Conservation (phyloP, 495 filamentous ascomycete genomes). For the Penicillium bialowiezense region DNA sequence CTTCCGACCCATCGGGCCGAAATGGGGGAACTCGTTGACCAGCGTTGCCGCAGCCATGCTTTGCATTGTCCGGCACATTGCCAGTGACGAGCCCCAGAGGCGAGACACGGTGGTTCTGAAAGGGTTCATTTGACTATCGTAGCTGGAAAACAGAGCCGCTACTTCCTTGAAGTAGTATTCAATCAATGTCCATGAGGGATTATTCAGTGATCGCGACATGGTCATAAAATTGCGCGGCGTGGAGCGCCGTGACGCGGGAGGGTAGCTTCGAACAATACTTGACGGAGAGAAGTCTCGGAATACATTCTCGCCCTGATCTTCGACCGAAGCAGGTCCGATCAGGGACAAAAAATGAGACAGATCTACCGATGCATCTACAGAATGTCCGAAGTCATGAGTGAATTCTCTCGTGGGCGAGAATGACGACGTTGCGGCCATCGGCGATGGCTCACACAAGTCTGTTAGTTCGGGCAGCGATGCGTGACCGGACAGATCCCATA, state of each 20-base stretch:
- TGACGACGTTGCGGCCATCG: slow-evolving; percentile 11
- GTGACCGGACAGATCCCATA: slow-evolving; percentile 35
- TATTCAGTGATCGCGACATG: slow-evolving; percentile 39
- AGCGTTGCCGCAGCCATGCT: slow-evolving; percentile 61
- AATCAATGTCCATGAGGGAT: slow-evolving; percentile 52
- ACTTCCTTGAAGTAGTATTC: slow-evolving; percentile 63
- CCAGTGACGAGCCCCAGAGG: slow-evolving; percentile 53
- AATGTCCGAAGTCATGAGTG: slow-evolving; percentile 24
- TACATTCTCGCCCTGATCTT: slow-evolving; percentile 18
- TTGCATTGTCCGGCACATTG: slow-evolving; percentile 58
- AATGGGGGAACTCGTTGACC: slow-evolving; percentile 54
- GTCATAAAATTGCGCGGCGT: slow-evolving; percentile 28
- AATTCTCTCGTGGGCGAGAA: slow-evolving; percentile 19
- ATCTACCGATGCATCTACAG: slow-evolving; percentile 22
- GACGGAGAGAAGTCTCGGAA: slow-evolving; percentile 37
- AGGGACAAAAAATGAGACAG: slow-evolving; percentile 33
- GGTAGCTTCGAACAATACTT: slow-evolving; percentile 39
- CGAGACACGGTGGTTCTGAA: slow-evolving; percentile 55
- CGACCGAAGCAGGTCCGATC: slow-evolving; percentile 20
- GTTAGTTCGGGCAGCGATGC: slow-evolving; percentile 34
- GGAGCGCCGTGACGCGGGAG: slow-evolving; percentile 19
- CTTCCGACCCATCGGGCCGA: slow-evolving; percentile 47
- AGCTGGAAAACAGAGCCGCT: slow-evolving; percentile 55
- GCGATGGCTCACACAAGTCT: slow-evolving; percentile 30
- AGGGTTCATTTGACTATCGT: slow-evolving; percentile 57